Conservation (phyloP, 2,329 filamentous ascomycete genomes). For the Aureobasidium sp. region DNA sequence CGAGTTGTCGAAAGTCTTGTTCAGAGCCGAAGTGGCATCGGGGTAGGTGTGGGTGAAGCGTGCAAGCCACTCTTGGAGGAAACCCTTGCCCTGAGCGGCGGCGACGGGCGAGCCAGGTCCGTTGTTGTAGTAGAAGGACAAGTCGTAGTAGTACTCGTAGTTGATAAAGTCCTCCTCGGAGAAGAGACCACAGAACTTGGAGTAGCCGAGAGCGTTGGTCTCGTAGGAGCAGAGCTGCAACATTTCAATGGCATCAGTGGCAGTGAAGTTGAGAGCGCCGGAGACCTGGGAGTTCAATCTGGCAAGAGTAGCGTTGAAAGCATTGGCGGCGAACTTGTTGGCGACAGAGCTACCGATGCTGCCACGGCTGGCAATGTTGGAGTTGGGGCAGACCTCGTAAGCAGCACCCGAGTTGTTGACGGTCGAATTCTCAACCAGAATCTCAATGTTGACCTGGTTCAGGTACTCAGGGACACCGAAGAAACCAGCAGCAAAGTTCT, state of each 20-base stretch:
- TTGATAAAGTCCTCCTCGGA: constrained; percentile 10
- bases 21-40: not conserved
- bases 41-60: constrained; percentile 14
- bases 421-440: constrained; percentile 9
- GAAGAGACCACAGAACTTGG: constrained; percentile 11
- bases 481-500: constrained; percentile 14
- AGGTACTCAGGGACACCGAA: constrained; percentile 11
- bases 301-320: constrained; percentile 9
- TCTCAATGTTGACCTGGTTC: constrained; percentile 13
- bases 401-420: constrained; percentile 12
- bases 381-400: constrained; percentile 10
- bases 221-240: constrained; percentile 12
- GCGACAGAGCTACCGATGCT: constrained; percentile 10
- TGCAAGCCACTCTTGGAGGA: constrained; percentile 11
- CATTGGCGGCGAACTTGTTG: constrained; percentile 2
- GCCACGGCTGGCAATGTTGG: constrained; percentile 10
- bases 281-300: constrained; percentile 12
- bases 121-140: constrained; percentile 15
- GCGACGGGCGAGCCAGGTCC: constrained; percentile 9
- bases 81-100: constrained; percentile 8
- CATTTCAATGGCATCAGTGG: not conserved
- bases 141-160: constrained; percentile 15
- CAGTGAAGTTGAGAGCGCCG: constrained; percentile 10
- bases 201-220: constrained; percentile 13
- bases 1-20: constrained; percentile 7